Percentiles rank a stretch among this genome's conserved stretches.
These are phyloP conservation scores for Leccinum disarticulatum DNA, from an alignment of 768 basidiomycete genomes.

Conservation along the genomic window DNA sequence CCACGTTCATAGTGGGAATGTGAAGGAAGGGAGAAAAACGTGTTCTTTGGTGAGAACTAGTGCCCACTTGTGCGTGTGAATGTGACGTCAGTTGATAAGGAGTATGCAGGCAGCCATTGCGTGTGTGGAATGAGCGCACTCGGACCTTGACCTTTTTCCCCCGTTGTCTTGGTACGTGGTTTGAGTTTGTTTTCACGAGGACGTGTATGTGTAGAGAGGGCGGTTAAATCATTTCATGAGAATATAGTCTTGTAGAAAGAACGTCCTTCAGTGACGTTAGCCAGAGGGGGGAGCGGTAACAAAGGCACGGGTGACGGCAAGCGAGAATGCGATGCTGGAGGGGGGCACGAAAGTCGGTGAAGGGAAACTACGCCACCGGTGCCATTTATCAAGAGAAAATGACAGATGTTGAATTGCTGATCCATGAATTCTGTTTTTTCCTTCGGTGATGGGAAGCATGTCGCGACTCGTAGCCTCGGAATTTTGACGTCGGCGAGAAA, in stretches of 20 bases:
- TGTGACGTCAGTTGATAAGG: not conserved
- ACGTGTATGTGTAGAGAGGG: not conserved
- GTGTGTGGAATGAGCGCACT: not conserved
- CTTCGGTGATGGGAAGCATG: not conserved
- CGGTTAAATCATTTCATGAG: not conserved
- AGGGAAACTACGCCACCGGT: not conserved
- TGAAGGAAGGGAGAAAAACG: not conserved
- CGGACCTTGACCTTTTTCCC: not conserved
- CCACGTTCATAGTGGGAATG: no score
- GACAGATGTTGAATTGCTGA: not conserved
- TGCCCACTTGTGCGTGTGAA: not conserved
- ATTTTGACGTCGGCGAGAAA: not conserved
- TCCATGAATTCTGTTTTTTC: not conserved
- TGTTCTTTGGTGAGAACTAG: not conserved
- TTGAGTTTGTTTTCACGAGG: not conserved
- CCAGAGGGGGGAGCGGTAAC: not conserved
- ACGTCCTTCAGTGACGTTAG: not conserved
- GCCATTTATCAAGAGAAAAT: not conserved
- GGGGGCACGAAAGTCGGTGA: not conserved
- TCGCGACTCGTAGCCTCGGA: not conserved
- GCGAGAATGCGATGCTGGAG: not conserved
- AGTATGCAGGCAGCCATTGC: not conserved
- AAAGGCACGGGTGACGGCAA: not conserved
- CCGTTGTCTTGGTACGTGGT: not conserved
- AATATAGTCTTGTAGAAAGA: not conserved